Percentiles rank a stretch among this genome's conserved stretches.
phyloP scores from a whole-genome alignment of 192 early-diverging fungal genomes.

The Phlyctochytrium planicorne region DNA sequence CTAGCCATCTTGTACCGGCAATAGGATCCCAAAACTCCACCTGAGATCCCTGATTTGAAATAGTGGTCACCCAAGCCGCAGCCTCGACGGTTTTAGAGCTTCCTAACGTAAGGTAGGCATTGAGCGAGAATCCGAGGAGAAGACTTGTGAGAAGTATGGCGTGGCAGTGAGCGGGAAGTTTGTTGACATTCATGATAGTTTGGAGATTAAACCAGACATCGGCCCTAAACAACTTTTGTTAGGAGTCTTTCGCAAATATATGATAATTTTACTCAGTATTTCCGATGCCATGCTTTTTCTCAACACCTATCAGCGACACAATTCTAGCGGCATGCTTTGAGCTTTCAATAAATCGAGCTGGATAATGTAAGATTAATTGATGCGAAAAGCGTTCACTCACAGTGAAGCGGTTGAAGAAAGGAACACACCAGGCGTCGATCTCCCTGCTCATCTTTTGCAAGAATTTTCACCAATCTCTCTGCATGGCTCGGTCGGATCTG shows the following conservation, averaged over 20 bases:
- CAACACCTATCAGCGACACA: slow-evolving; percentile 21
- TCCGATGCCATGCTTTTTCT: slow-evolving; percentile 16
- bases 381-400: too few species aligned
- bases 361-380: slow-evolving; percentile 11
- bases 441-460: slow-evolving; percentile 27
- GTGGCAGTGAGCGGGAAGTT: slow-evolving; percentile 10
- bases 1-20: slow-evolving; percentile 6
- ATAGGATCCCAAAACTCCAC: slow-evolving; percentile 23
- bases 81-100: background rate
- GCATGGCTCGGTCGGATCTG: slow-evolving; percentile 25
- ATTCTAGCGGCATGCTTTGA: slow-evolving; percentile 28
- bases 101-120: slow-evolving; percentile 23
- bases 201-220: slow-evolving; percentile 29
- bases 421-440: background rate
- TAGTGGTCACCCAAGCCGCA: slow-evolving; percentile 23
- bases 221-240: too few species aligned
- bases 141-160: slow-evolving; percentile 26
- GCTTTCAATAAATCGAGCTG: slow-evolving; percentile 22
- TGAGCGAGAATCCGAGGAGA: slow-evolving; percentile 22
- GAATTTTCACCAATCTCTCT: slow-evolving; percentile 31
- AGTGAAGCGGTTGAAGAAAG: background rate
- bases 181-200: slow-evolving; percentile 21
- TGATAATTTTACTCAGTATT: too few species aligned
- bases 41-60: background rate
- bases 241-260: too few species aligned